Evolutionary conservation across 179 eudicot genomes (phyloP), one percentile per base, ranked within the genome.

Genomic region (Nepenthes alata): DNA sequence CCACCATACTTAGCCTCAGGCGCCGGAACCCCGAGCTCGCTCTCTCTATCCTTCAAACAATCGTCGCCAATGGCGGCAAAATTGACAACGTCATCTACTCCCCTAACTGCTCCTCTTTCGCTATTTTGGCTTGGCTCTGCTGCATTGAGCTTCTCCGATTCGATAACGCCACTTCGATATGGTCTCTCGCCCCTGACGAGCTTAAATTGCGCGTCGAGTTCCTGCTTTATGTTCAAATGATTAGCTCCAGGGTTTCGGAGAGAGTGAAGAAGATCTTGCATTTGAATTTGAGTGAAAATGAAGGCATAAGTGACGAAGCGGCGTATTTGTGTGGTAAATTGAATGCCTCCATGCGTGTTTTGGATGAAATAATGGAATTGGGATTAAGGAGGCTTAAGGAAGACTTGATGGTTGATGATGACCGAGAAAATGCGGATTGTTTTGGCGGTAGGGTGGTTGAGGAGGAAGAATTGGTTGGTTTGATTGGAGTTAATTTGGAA

Each of bases 201-300:
- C 57, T 91, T 2, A 78, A 84, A 44, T 64, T 86, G 54, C 71
- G 96, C 0, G 81, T 86, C 0, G 98, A 91, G 59, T 91, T 91
- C 64, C 66, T 81, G 72, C 44, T 91, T 39, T 78, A 67, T 47
- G 53, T 86, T 4, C 81, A 89, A 60, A 79, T 70, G 63, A 70
- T 86, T 10, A 63, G 62, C 49, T 70, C 78, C 56, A 80, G 79
- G 71, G 83, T 78, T 58, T 64, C 70, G 55, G 81, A 76, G 6
- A 64, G 68, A 35, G 53, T 65, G n/a, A 51, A 25, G n/a, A 37
- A 54, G 34, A 56, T 53, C 25, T 48, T 11, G 10, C 72, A 65
- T 59, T 60, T 53, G 65, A 76, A 59, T 56, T 65, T 50, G 12
- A 55, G n/a, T 48, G 84, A 66, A 47, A 64, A 49, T 4, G 65